phyloP scores from a whole-genome alignment of 441 rosid genomes.

The Mallotus japonicus region DNA sequence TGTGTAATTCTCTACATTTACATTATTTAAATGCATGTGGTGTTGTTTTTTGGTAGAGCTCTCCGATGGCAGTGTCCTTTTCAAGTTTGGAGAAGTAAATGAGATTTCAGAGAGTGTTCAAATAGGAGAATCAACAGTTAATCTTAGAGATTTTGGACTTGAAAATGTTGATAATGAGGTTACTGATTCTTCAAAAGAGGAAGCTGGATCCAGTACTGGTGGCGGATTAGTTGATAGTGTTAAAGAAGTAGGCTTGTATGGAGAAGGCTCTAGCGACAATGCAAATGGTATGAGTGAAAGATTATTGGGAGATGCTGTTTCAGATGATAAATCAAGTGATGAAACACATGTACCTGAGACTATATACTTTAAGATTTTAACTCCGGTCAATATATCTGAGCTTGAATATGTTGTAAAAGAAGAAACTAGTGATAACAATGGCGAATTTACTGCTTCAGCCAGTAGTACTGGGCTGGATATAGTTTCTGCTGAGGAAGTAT shows the following conservation, averaged over 20 bases:
- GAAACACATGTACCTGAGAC: slow-evolving; percentile 1
- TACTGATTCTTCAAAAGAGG: slow-evolving; percentile 9
- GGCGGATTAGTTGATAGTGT: slow-evolving; percentile 10
- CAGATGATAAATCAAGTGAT: slow-evolving; percentile 9
- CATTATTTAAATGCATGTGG: neutral
- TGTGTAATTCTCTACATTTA: neutral
- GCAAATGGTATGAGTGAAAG: neutral
- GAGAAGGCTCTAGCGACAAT: neutral
- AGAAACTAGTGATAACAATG: slow-evolving; percentile 16
- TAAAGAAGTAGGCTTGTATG: slow-evolving; percentile 10
- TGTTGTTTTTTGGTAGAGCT: slow-evolving; percentile 39
- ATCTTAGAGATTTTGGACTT: slow-evolving; percentile 10
- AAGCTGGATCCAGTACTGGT: slow-evolving; percentile 6
- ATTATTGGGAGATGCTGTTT: neutral
- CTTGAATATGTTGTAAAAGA: slow-evolving; percentile 22
- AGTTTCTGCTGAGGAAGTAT: slow-evolving; percentile 19
- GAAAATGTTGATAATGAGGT: slow-evolving; percentile 28
- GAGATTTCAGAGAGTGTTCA: slow-evolving; percentile 35
- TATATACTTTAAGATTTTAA: slow-evolving; percentile 24
- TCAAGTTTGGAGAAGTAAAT: slow-evolving; percentile 51
- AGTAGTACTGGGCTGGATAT: slow-evolving; percentile 8
- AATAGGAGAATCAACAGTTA: slow-evolving; percentile 24
- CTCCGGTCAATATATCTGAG: slow-evolving; percentile 13
- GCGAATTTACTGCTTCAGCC: slow-evolving; percentile 10
- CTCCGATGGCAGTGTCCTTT: slow-evolving; percentile 60